These are phyloP conservation scores for Lactarius pseudohatsudake DNA, from an alignment of 768 basidiomycete species.

Conservation along the genomic window DNA sequence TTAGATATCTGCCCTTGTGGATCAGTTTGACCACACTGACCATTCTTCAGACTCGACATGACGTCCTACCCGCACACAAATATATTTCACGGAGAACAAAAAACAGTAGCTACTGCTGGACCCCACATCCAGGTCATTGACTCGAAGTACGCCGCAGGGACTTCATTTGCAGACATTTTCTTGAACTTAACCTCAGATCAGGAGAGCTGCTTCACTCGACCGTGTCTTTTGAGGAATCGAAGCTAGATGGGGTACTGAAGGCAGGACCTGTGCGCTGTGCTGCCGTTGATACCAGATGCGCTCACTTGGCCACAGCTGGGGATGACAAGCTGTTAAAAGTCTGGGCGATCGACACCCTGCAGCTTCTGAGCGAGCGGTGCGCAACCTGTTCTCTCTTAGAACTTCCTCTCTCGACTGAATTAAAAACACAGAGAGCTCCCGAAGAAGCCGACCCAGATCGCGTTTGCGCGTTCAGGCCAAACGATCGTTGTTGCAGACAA, in stretches of 20 bases:
- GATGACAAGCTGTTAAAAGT: slow-evolving; percentile 84
- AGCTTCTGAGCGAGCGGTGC: slow-evolving; percentile 63
- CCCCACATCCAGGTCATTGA: slow-evolving; percentile 63
- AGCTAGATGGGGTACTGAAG: slow-evolving; percentile 40
- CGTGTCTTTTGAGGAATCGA: slow-evolving; percentile 34
- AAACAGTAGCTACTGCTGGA: slow-evolving; percentile 52
- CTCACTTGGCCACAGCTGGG: slow-evolving; percentile 58
- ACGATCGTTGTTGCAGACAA: slow-evolving; percentile 87
- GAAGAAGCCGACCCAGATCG: slow-evolving; percentile 75
- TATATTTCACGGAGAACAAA: slow-evolving; percentile 41
- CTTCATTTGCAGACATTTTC: slow-evolving; percentile 10
- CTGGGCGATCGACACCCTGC: slow-evolving; percentile 61
- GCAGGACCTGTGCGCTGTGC: slow-evolving; percentile 62
- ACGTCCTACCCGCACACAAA: slow-evolving; percentile 47
- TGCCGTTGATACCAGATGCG: slow-evolving; percentile 46
- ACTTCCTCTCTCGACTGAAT: slow-evolving; percentile 1
- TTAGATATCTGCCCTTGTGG: slow-evolving; percentile 8
- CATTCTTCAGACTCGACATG: not conserved
- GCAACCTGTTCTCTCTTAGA: slow-evolving; percentile 22
- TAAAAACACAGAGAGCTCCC: slow-evolving; percentile 61
- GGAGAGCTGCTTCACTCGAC: slow-evolving; percentile 53
- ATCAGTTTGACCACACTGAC: not conserved
- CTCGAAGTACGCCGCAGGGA: slow-evolving; percentile 44
- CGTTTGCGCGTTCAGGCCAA: slow-evolving; percentile 58
- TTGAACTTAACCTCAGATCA: slow-evolving; percentile 41